A percentile compares a stretch with the other conserved stretches of the same genome.
These are phyloP conservation scores for Alisma plantagoaquatica DNA, from an alignment of 106 monocot genomes.

Conservation along the genomic window DNA sequence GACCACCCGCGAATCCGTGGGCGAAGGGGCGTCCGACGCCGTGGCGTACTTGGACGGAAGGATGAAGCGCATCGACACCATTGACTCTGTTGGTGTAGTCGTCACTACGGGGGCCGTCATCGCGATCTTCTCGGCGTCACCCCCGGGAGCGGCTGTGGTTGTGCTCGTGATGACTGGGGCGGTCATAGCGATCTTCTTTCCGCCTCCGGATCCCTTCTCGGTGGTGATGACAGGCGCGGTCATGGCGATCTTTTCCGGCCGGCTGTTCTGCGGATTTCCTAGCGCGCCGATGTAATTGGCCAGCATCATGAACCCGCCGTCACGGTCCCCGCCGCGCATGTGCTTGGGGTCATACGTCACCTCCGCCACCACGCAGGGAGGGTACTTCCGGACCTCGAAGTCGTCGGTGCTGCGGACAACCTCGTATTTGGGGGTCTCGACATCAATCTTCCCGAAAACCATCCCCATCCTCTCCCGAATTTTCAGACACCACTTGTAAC, in stretches of 20 bases:
- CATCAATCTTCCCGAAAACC: slow-evolving; percentile 62
- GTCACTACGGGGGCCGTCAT: background rate
- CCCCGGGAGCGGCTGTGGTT: background rate
- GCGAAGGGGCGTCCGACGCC: background rate
- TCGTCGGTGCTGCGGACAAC: slow-evolving; percentile 44
- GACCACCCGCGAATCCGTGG: slow-evolving; percentile 1
- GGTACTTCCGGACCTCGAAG: slow-evolving; percentile 83
- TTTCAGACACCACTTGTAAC: too few relatives aligned
- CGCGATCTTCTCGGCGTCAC: background rate
- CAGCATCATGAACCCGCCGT: slow-evolving; percentile 85
- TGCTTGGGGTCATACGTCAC: slow-evolving; percentile 65
- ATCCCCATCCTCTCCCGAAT: slow-evolving; percentile 36
- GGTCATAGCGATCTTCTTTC: background rate
- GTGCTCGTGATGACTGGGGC: background rate
- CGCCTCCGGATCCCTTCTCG: too few relatives aligned
- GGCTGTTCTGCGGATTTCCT: slow-evolving; percentile 63
- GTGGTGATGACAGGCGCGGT: slow-evolving; percentile 21
- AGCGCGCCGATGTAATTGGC: slow-evolving; percentile 92
- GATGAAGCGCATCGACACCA: slow-evolving; percentile 77
- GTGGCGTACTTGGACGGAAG: slow-evolving; percentile 27
- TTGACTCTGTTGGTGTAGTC: background rate
- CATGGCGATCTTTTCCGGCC: slow-evolving; percentile 25
- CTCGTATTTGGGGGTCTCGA: slow-evolving; percentile 78
- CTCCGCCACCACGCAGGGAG: slow-evolving; percentile 61
- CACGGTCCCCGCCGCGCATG: slow-evolving; percentile 46